Base-by-base conservation (phyloP, 176 grass and related monocot species). In the Avena eriantha region DNA sequence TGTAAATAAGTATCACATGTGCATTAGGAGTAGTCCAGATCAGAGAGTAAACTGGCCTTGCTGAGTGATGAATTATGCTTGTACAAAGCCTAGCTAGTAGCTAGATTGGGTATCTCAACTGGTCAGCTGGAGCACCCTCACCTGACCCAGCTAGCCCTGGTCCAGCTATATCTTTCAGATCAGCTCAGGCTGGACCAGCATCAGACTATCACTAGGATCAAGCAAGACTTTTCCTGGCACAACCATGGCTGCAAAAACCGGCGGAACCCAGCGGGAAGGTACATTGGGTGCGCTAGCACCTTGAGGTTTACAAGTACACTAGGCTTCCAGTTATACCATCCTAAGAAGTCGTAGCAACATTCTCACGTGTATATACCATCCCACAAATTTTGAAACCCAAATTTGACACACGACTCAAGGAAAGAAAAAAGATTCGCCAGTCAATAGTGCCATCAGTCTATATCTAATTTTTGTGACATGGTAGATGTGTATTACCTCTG, bases 101-200 rank as follows among this genome's bases (percentile, higher is more conserved):
- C 10, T 78, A 80, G 34, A 73, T 57, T 33, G 22, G 3, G 33
- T 17, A 73, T 67, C 56, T 54, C 49, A 45, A 73, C 53, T 66
- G 29, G 22, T 64, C 58, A 45, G 63, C 72, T 65, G 48, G 16
- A 36, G 63, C 33, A 55, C 39, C 45, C 34, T 85, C 46, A 75
- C 41, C 63, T 81, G 23, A 79, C 15, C 26, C 66, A 64, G 87
- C 47, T 84, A 84, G 65, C 76, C 78, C 22, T 21, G 67, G 69
- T 85, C 16, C 63, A 64, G 73, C 47, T 73, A 73, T 43, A 82
- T 68, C 60, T 34, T 56, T 83, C 73, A 19, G 60, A 68, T 88
- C 73, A 78, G 73, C 39, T 77, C 66, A 68, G 45, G 49, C 69
- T 81, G 77, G 87, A 75, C 82, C 77, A 81, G 69, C 23, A 85